Base-by-base conservation (phyloP, 1,284 basidiomycete genomes). In the Cerioporus squamosus region DNA sequence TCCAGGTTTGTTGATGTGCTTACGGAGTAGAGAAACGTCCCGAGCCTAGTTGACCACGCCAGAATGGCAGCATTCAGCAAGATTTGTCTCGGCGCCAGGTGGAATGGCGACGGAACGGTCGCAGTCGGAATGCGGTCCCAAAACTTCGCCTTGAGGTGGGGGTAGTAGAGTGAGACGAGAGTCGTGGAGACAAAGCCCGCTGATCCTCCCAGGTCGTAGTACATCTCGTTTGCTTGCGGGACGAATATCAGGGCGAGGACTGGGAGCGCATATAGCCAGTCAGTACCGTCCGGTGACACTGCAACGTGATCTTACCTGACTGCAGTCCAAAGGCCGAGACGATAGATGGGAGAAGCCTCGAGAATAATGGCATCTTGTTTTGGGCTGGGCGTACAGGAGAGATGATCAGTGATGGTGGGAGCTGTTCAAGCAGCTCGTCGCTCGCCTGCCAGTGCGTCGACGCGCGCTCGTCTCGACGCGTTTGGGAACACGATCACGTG, bases 161-260 rank as follows among this genome's bases (percentile, higher is more conserved):
- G 83, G 61, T 83, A 86, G 66, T 87, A 88, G 17, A 91, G 73
- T 17, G 88, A 91, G 15, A 86, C 64, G 33, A 83, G 74, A 2
- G 85, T 82, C 0, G 87, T 84, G 3, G 85, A 81, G 29, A 90
- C 70, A 76, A 88, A 91, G n/a, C 89, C 90, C 6, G 85, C 62
- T 2, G 86, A 79, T 15, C 90, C 90, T 33, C 78, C 76, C 2
- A 87, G 71, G 65, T 88, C 85, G 62, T 81, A 88, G 65, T 74
- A 87, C 60, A 70, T 82, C 47, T 87, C 85, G 51, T 83, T 81
- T 26, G 80, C 77, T 61, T 76, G 79, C 2, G 85, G 86, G 3
- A 87, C 83, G 62, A 85, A 87, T 8, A 85, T 70, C 15, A 77
- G 57, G 1, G 84, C 85, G 52, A 81, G 74, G 12, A 77, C 83